Conservation (phyloP, 2,329 filamentous ascomycete species). For the Alternaria dauci region DNA sequence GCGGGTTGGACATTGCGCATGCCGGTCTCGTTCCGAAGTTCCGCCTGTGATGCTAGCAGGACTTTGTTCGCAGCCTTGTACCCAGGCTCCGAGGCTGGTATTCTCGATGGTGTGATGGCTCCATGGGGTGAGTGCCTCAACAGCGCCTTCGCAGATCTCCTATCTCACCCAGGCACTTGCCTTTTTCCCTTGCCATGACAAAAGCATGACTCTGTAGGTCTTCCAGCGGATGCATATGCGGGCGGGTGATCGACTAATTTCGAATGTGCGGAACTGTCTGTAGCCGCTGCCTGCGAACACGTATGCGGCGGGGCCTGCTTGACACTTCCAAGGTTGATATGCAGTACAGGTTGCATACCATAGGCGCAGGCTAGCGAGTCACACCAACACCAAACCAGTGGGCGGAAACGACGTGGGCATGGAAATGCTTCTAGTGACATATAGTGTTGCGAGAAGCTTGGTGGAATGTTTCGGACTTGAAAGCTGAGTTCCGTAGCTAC, state of each 20-base stretch:
- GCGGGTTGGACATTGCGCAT: constrained; percentile 14
- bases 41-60: constrained; percentile 17
- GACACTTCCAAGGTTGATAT: neutral
- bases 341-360: neutral
- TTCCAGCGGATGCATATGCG: constrained; percentile 12
- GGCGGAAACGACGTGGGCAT: neutral
- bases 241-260: constrained; percentile 18
- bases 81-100: neutral
- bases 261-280: neutral
- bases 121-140: neutral
- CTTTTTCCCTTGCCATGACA: neutral
- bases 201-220: neutral
- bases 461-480: neutral
- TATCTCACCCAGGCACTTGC: neutral
- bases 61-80: neutral
- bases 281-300: constrained; percentile 3
- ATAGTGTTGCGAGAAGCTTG: neutral
- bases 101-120: neutral
- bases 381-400: neutral
- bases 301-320: constrained; percentile 5
- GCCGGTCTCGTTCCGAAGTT: constrained; percentile 15
- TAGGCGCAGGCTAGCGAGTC: neutral
- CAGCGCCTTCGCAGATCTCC: neutral
- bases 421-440: neutral
- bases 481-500: neutral